Evolutionary conservation across 371 early-diverging fungal species (phyloP), one percentile per base, ranked within the genome.

Genomic region (Actinomucor elegans): DNA sequence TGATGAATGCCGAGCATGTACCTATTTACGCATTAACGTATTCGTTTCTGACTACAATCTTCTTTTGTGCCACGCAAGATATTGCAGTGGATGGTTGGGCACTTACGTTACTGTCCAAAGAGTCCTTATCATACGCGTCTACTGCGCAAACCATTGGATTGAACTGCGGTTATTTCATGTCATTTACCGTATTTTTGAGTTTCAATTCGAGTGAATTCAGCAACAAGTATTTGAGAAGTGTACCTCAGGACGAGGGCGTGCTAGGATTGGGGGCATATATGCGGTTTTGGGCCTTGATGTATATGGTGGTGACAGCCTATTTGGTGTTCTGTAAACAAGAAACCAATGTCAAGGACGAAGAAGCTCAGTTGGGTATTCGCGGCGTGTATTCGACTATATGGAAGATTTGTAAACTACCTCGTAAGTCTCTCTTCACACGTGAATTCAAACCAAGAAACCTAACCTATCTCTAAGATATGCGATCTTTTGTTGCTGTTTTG

Each of bases 81-180:
- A 95, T 98, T 65, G 98, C 99, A 12, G 98, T 98, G 4, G 99
- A 97, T 64, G 99, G 90, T 6, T 97, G 98, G 98, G 98, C 98
- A 2, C 66, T 97, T 48, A 95, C 94, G 0, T 69, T 97, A 20
- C 69, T 97, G 32, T 87, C 91, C 10, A 89, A 93, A 56, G 94
- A 96, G 44, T 90, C 88, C 60, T 67, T 93, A 36, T 88, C 89
- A 0, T 92, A 86, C 67, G 97, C 98, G 0, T 93, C 93, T 17
- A 93, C 95, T 0, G 94, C 94, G 10, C 97, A 98, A 66, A 97
- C 99, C 1, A 90, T 98, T 44, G 99, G 98, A 5, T 77, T 98
- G 41, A 98, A 94, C 69, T 86, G 88, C 24, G 95, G 99, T 28
- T 96, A 93, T 63, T 98, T 98, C 45, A 45, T 97, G 38, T 93